These are phyloP conservation scores for Aspergillus brasiliensis DNA, from an alignment of 2,329 filamentous ascomycete genomes.

Conservation along the genomic window DNA sequence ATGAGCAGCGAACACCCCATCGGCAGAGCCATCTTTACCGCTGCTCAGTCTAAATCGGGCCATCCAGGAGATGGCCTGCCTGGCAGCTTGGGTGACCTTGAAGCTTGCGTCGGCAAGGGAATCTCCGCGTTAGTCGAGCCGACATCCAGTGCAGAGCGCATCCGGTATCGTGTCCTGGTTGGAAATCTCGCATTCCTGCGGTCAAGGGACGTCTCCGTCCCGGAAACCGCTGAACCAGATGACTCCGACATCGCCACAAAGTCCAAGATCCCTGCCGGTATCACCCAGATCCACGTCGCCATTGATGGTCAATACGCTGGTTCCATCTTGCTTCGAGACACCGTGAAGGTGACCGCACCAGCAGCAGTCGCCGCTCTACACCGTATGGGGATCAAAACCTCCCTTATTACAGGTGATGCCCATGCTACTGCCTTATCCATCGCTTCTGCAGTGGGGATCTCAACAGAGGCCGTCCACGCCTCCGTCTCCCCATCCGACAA, in stretches of 20 bases:
- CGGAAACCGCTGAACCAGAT: slow-evolving; percentile 42
- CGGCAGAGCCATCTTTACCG: slow-evolving; percentile 78
- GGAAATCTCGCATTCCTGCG: slow-evolving; percentile 80
- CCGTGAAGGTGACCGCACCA: slow-evolving; percentile 82
- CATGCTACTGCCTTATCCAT: slow-evolving; percentile 80
- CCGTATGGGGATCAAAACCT: slow-evolving; percentile 80
- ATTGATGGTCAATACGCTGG: slow-evolving; percentile 82
- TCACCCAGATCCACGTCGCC: slow-evolving; percentile 88
- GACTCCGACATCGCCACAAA: slow-evolving; percentile 32
- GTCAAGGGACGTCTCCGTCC: slow-evolving; percentile 64
- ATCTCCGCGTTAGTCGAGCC: slow-evolving; percentile 82
- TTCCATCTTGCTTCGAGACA: slow-evolving; percentile 81
- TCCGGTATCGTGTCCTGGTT: slow-evolving; percentile 75
- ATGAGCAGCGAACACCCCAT: slow-evolving; percentile 95
- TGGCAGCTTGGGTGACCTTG: slow-evolving; percentile 83
- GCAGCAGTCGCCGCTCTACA: slow-evolving; percentile 80
- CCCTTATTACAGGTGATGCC: slow-evolving; percentile 93
- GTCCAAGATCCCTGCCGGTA: slow-evolving; percentile 60
- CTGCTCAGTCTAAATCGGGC: slow-evolving; percentile 74
- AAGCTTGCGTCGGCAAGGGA: slow-evolving; percentile 79
- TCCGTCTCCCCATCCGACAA: slow-evolving; percentile 92
- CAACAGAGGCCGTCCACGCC: slow-evolving; percentile 73
- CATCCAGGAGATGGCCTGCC: slow-evolving; percentile 74
- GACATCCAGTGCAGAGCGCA: slow-evolving; percentile 64
- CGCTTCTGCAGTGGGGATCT: slow-evolving; percentile 78